These are phyloP conservation scores for Drechslerella coelobrocha DNA, from an alignment of 2,329 filamentous ascomycete genomes.

Conservation along the genomic window DNA sequence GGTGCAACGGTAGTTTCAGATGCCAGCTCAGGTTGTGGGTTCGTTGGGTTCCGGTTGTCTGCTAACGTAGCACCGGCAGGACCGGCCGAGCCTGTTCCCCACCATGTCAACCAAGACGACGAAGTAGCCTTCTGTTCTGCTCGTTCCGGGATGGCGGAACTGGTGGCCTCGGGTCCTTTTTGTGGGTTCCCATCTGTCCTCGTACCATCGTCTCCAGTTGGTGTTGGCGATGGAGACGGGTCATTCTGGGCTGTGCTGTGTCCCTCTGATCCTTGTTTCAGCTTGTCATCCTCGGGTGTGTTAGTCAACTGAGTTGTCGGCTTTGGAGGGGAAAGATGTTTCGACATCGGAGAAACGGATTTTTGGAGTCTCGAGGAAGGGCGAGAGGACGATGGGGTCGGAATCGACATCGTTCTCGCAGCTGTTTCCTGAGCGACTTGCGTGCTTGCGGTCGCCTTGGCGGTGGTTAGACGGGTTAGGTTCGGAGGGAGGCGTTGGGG, in stretches of 20 bases:
- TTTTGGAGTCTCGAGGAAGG: slow-evolving; percentile 5
- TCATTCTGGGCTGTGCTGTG: slow-evolving; percentile 8
- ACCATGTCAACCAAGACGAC: slow-evolving; percentile 41
- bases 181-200: slow-evolving; percentile 1
- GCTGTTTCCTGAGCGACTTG: slow-evolving; percentile 37
- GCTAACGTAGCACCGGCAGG: slow-evolving; percentile 10
- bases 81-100: slow-evolving; percentile 31
- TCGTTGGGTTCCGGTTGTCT: slow-evolving; percentile 1
- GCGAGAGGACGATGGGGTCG: slow-evolving; percentile 8
- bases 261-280: neutral
- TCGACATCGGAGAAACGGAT: slow-evolving; percentile 42
- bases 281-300: slow-evolving; percentile 10
- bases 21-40: neutral
- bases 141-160: neutral
- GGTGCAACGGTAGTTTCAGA: neutral
- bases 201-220: slow-evolving; percentile 11
- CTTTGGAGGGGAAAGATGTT: slow-evolving; percentile 34
- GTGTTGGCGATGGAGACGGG: slow-evolving; percentile 5
- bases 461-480: slow-evolving; percentile 28
- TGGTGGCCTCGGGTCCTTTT: neutral
- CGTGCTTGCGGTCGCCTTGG: slow-evolving; percentile 43
- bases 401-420: slow-evolving; percentile 27
- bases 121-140: slow-evolving; percentile 31
- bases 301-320: slow-evolving; percentile 44
- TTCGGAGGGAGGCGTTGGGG: slow-evolving; percentile 47